phyloP scores from a whole-genome alignment of 257 asterid species.

The Nicotiana paniculata region DNA sequence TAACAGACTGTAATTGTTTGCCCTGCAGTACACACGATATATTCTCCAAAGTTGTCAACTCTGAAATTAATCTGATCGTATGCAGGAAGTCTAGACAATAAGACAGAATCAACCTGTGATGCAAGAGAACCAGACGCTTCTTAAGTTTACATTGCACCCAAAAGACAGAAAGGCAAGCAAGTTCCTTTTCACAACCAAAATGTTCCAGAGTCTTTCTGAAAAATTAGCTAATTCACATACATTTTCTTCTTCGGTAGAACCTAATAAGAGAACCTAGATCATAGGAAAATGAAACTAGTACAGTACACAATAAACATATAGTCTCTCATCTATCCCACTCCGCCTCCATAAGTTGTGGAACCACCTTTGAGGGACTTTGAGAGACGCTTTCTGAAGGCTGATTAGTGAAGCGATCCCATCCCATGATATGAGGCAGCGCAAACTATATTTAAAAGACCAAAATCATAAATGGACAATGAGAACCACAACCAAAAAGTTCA shows the following conservation, averaged over 20 bases:
- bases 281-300: background rate
- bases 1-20: background rate
- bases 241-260: background rate
- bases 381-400: conserved; percentile 22
- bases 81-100: background rate
- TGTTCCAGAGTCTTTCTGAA: background rate
- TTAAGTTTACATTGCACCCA: background rate
- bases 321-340: conserved; percentile 73
- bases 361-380: conserved; percentile 24
- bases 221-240: background rate
- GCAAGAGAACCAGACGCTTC: background rate
- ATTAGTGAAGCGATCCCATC: conserved; percentile 60
- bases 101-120: background rate
- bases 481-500: background rate
- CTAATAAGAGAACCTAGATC: background rate
- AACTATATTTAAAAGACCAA: conserved; percentile 42
- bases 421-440: conserved; percentile 92
- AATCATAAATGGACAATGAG: background rate
- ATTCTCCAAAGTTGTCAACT: background rate
- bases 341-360: conserved; percentile 35
- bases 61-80: background rate
- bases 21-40: background rate
- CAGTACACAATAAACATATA: background rate
- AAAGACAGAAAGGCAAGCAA: background rate
- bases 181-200: background rate